A percentile compares a stretch with the other conserved stretches of the same genome.
phyloP scores from a whole-genome alignment of 208 protist species.

The Angomonas deanei region DNA sequence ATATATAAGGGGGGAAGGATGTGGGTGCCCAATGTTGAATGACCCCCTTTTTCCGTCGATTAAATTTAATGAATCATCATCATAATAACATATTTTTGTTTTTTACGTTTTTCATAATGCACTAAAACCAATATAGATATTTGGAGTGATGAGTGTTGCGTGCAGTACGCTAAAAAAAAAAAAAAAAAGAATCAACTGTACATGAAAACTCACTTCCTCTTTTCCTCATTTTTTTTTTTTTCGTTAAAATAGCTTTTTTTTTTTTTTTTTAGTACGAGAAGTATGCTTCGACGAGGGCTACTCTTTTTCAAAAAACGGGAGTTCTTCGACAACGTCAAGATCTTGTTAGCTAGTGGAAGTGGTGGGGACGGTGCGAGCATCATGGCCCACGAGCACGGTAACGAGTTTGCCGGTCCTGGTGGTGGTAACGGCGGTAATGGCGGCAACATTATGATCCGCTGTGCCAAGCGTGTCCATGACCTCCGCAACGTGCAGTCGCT shows the following conservation, averaged over 20 bases:
- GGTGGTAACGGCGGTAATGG: constrained; percentile 88
- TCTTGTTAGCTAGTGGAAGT: constrained; percentile 74
- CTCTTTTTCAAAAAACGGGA: neutral
- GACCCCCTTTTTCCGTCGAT: neutral
- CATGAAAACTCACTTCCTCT: too few species aligned
- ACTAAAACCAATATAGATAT: too few species aligned
- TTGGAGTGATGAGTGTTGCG: too few species aligned
- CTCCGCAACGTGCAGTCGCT: constrained; percentile 66
- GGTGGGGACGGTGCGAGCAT: constrained; percentile 86
- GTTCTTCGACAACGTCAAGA: constrained; percentile 83
- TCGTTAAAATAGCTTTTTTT: neutral
- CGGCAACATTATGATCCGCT: constrained; percentile 77
- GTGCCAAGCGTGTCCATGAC: constrained; percentile 35
- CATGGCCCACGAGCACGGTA: constrained; percentile 83
- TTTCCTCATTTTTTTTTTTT: constrained; percentile 14
- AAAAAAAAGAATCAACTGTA: too few species aligned
- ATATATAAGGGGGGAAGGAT: neutral
- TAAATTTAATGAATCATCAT: neutral
- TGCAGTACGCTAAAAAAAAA: too few species aligned
- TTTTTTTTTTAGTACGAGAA: neutral
- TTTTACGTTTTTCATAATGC: constrained; percentile 12
- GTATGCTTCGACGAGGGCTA: neutral
- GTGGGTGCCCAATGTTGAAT: too few species aligned
- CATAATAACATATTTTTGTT: neutral
- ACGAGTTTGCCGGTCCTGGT: constrained; percentile 88